These are phyloP conservation scores for Aspergillus ochraceus DNA, from an alignment of 2,329 filamentous ascomycete genomes.

Conservation along the genomic window DNA sequence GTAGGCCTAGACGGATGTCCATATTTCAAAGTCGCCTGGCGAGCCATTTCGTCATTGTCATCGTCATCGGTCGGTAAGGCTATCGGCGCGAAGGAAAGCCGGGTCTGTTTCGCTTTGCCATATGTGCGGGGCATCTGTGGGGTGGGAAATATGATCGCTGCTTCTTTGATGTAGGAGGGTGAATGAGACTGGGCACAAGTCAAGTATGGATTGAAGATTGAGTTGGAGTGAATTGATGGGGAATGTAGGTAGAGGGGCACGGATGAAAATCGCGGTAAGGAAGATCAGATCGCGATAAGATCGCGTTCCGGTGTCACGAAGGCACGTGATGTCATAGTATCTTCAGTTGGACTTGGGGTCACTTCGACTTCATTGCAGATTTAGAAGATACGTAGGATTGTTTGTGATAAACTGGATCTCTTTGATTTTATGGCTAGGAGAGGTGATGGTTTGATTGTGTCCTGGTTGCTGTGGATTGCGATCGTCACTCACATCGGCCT, in stretches of 20 bases:
- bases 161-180: neutral
- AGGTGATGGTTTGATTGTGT: no score
- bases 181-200: conserved; percentile 4
- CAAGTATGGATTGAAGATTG: neutral
- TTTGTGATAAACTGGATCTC: no score
- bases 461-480: no score
- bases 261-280: neutral
- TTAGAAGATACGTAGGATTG: no score
- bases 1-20: conserved; percentile 27
- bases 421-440: no score
- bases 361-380: neutral
- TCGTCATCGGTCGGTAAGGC: conserved; percentile 27
- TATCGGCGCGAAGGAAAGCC: conserved; percentile 43
- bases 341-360: neutral
- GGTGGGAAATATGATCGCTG: neutral
- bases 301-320: conserved; percentile 21
- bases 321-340: conserved; percentile 19
- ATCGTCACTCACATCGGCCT: no score
- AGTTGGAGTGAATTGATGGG: neutral
- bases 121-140: conserved; percentile 32
- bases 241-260: neutral
- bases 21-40: conserved; percentile 36
- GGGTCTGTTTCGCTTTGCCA: conserved; percentile 41
- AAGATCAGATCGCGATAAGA: conserved; percentile 12
- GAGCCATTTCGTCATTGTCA: conserved; percentile 24